Evolutionary conservation across 352 stramenopile genomes (phyloP).

Genomic region (Phytophthora kernoviae): DNA sequence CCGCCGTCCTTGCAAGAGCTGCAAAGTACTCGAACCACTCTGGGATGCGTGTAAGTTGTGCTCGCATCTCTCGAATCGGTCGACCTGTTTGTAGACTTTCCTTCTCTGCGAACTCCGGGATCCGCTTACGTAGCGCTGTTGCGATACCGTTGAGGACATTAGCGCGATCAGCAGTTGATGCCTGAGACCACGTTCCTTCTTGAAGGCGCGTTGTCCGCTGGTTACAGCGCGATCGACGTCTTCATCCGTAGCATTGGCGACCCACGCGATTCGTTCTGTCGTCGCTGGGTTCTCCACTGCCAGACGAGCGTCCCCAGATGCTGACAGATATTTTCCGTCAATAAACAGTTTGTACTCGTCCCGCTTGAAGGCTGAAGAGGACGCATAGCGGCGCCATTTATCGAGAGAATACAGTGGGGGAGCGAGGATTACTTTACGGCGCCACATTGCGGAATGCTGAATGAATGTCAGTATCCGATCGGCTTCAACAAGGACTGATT

Average conservation of each 20-base stretch:
- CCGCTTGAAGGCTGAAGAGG: conserved; percentile 30
- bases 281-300: conserved; percentile 59
- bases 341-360: conserved; percentile 55
- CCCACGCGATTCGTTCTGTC: conserved; percentile 40
- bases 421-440: conserved; percentile 14
- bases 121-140: conserved; percentile 35
- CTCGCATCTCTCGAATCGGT: conserved; percentile 65
- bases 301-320: conserved; percentile 29
- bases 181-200: conserved; percentile 34
- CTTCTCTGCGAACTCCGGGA: conserved; percentile 56
- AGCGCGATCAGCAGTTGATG: conserved; percentile 37
- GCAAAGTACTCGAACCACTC: conserved; percentile 90
- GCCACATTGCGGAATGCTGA: conserved; percentile 7
- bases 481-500: conserved; percentile 15
- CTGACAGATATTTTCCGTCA: conserved; percentile 36
- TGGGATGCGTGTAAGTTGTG: conserved; percentile 48
- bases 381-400: conserved; percentile 3
- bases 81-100: conserved; percentile 68
- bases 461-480: conserved; percentile 6
- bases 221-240: conserved; percentile 47
- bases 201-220: conserved; percentile 38
- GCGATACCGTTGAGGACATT: conserved; percentile 50
- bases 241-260: conserved; percentile 33
- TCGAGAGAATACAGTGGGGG: background rate
- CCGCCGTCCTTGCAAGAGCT: conserved; percentile 63